A percentile compares a stretch with the other conserved stretches of the same genome.
Evolutionary conservation across 129 eudicot species (phyloP).

Genomic region (Arctium lappa): DNA sequence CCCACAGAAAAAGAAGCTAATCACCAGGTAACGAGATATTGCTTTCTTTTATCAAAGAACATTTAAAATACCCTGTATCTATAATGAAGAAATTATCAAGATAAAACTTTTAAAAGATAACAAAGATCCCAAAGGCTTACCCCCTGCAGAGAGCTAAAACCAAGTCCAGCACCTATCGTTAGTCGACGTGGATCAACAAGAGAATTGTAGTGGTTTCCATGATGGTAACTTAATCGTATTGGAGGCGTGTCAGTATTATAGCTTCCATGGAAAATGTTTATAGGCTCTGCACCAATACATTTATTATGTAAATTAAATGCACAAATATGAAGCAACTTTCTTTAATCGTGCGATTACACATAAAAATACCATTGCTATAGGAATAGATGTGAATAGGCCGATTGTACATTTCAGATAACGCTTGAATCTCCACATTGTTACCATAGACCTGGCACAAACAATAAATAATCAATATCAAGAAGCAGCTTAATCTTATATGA

Average conservation of each 20-base stretch:
- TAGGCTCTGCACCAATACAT: constrained; percentile 60
- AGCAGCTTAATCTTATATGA: neutral
- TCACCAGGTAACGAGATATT: too few relatives aligned
- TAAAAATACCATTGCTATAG: constrained; percentile 67
- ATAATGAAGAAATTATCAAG: neutral
- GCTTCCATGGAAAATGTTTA: constrained; percentile 92
- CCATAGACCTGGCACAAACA: constrained; percentile 71
- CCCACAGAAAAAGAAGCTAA: too few relatives aligned
- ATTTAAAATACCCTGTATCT: neutral
- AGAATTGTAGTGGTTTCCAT: constrained; percentile 95
- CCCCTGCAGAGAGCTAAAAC: constrained; percentile 89
- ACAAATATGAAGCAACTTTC: neutral
- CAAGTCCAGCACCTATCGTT: constrained; percentile 94
- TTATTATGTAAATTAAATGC: neutral
- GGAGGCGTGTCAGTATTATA: constrained; percentile 87
- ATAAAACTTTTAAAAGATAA: neutral
- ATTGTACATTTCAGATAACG: constrained; percentile 94
- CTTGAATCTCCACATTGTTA: constrained; percentile 93
- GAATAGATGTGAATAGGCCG: constrained; percentile 98
- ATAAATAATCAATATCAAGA: neutral
- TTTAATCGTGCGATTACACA: neutral
- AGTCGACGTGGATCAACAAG: constrained; percentile 92
- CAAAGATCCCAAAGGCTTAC: constrained; percentile 36
- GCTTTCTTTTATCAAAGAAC: too few relatives aligned
- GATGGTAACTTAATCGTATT: constrained; percentile 84